A percentile compares a stretch with the other conserved stretches of the same genome.
Evolutionary conservation across 345 rosid species (phyloP).

Genomic region (Citrus australasica): DNA sequence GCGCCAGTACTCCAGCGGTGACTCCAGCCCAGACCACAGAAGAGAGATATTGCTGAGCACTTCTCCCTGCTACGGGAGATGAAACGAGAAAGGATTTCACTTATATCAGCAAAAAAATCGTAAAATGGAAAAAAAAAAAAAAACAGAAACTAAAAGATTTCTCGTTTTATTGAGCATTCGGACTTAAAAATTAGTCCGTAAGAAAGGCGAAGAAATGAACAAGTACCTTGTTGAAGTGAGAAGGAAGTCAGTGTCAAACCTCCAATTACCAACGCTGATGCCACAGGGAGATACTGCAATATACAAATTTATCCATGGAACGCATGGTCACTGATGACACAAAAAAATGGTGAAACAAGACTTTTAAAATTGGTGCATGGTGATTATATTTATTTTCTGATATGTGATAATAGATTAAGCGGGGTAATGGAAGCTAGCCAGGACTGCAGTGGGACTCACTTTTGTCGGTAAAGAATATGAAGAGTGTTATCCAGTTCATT

Average conservation of each 20-base stretch:
- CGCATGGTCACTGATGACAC: neutral
- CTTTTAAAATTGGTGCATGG: neutral
- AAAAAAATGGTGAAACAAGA: neutral
- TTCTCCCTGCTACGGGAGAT: constrained; percentile 55
- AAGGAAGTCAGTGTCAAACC: constrained; percentile 80
- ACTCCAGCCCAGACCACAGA: constrained; percentile 82
- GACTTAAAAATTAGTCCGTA: neutral
- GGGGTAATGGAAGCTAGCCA: neutral
- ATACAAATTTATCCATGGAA: constrained; percentile 4
- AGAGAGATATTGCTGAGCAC: constrained; percentile 62
- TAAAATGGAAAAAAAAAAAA: neutral
- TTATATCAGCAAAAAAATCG: neutral
- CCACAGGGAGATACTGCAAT: constrained; percentile 88
- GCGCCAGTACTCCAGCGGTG: constrained; percentile 82
- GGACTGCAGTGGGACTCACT: neutral
- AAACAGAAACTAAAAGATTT: neutral
- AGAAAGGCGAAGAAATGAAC: neutral
- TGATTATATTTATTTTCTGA: too few species aligned
- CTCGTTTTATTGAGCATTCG: too few species aligned
- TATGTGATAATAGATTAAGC: too few species aligned
- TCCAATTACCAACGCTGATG: constrained; percentile 86
- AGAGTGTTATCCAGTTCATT: neutral
- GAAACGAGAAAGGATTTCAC: neutral
- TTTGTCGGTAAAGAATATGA: neutral
- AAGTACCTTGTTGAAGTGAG: constrained; percentile 86